Evolutionary conservation across 1,284 basidiomycete genomes (phyloP).

Genomic region (Papiliotrema flavescens): DNA sequence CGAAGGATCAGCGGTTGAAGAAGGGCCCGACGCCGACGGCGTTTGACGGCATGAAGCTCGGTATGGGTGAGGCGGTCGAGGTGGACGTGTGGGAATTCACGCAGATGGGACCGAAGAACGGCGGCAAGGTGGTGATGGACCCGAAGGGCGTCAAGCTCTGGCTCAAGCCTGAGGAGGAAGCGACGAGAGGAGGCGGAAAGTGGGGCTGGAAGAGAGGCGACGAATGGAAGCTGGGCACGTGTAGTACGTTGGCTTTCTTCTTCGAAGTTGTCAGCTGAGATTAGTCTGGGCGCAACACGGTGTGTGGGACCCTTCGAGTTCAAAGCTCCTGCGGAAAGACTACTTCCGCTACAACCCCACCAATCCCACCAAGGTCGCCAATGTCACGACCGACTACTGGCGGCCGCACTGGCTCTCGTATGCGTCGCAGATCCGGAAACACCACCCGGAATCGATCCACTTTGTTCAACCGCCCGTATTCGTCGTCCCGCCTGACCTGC

Average conservation of each 20-base stretch:
- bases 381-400: constrained; percentile 80
- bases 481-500: constrained; percentile 62
- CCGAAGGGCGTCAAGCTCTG: constrained; percentile 74
- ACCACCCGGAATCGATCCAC: constrained; percentile 80
- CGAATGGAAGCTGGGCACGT: constrained; percentile 77
- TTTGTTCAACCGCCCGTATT: constrained; percentile 95
- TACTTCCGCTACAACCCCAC: constrained; percentile 66
- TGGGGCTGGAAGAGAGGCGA: constrained; percentile 80
- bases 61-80: constrained; percentile 78
- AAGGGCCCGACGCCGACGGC: constrained; percentile 86
- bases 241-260: constrained; percentile 51
- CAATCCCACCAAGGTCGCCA: constrained; percentile 33
- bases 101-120: constrained; percentile 69
- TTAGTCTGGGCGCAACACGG: constrained; percentile 91
- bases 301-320: constrained; percentile 76
- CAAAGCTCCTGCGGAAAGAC: constrained; percentile 65
- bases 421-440: constrained; percentile 60
- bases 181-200: constrained; percentile 47
- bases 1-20: constrained; percentile 66
- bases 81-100: constrained; percentile 85
- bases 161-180: constrained; percentile 57
- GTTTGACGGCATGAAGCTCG: constrained; percentile 76
- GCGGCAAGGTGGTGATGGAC: constrained; percentile 73
- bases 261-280: too few relatives aligned
- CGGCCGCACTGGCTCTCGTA: constrained; percentile 70